A percentile compares a stretch with the other conserved stretches of the same genome.
phyloP scores from a whole-genome alignment of 2,329 filamentous ascomycete genomes.

The Penicillium glabrum region DNA sequence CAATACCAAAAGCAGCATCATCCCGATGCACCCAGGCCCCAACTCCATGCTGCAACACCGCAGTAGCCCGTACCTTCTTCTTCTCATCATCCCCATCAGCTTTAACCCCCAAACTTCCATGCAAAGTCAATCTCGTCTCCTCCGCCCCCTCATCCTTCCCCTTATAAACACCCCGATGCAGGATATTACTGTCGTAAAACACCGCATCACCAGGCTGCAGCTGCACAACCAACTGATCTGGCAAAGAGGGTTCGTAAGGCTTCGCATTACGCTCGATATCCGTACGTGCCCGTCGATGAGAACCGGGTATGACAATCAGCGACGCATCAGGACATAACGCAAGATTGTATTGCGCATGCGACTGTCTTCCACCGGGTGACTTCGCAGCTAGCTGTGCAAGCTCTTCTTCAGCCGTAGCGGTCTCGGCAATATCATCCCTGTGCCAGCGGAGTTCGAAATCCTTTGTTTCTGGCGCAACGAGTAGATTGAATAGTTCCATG shows the following conservation, averaged over 20 bases:
- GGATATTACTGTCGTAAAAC: conserved; percentile 89
- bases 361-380: conserved; percentile 49
- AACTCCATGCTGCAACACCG: conserved; percentile 49
- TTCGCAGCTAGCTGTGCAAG: conserved; percentile 56
- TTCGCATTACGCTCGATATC: conserved; percentile 66
- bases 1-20: conserved; percentile 41
- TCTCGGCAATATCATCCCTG: conserved; percentile 74
- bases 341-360: conserved; percentile 85
- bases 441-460: conserved; percentile 82
- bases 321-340: conserved; percentile 73
- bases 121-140: conserved; percentile 43
- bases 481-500: conserved; percentile 86
- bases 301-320: conserved; percentile 74
- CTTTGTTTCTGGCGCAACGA: conserved; percentile 66
- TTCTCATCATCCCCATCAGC: conserved; percentile 24
- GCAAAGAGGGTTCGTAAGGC: conserved; percentile 62
- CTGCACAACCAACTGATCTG: conserved; percentile 64
- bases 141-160: conserved; percentile 36
- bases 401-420: conserved; percentile 67
- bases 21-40: conserved; percentile 45
- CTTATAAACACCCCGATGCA: conserved; percentile 51
- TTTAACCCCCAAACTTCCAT: conserved; percentile 45
- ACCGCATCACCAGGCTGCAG: conserved; percentile 74
- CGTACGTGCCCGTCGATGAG: conserved; percentile 70
- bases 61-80: conserved; percentile 42